Evolutionary conservation across 1,284 basidiomycete species (phyloP), one percentile per base, ranked within the genome.

Genomic region (Abortiporus biennis): DNA sequence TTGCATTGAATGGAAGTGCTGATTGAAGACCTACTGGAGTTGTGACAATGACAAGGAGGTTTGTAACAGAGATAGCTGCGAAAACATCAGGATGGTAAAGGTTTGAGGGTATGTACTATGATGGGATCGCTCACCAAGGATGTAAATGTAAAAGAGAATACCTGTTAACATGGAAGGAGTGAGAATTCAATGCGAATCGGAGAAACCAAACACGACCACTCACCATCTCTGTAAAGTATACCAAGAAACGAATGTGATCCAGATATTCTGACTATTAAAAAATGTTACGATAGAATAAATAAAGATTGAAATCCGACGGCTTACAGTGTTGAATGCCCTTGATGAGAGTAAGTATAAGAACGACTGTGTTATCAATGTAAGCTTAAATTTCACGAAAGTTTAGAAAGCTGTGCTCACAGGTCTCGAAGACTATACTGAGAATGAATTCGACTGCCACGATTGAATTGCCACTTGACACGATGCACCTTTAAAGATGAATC

Each of bases 201-300:
- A n/a, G n/a, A n/a, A n/a, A n/a, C n/a, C n/a, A n/a, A n/a, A n/a
- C n/a, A 22, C 8, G 15, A 11, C 9, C 17, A 25, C 40, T 16
- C 6, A 42, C 44, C 44, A 27, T 45, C 44, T 6, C 44, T 38
- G 20, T 45, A 45, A 19, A 45, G 35, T 25, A 45, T 40, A 36
- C 32, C 24, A 12, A 34, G 12, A 20, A 45, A 24, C 6, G 33
- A 31, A 6, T 40, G 19, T 3, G 17, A 4, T n/a, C 44, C 34
- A 6, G 33, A 13, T 6, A 40, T 4, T 21, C 40, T 31, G 25
- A 34, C 44, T 45, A 20, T 2, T 9, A 25, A n/a, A 29, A n/a
- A n/a, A 13, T 5, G 29, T 13, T 12, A 12, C 12, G n/a, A n/a
- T n/a, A n/a, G n/a, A n/a, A n/a, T n/a, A n/a, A n/a, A n/a, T n/a